Evolutionary conservation across 352 stramenopile species (phyloP), one percentile per base, ranked within the genome.

Genomic region (Pythium apleroticum): DNA sequence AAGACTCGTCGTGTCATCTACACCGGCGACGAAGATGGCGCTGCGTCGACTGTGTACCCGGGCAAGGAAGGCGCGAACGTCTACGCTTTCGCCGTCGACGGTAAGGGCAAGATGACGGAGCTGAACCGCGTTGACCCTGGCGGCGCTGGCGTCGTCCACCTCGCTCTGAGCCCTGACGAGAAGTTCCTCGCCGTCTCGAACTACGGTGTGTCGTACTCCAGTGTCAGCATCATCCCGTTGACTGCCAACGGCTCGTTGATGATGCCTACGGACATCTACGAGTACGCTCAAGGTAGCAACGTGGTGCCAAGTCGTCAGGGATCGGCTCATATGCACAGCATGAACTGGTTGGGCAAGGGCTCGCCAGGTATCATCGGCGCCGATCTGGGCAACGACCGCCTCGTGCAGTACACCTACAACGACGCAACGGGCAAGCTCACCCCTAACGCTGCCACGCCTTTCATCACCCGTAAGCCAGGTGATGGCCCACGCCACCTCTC

Each of bases 401-500:
- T 92, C 31, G 59, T 72, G 52, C 77, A 89, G 49, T 89, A 73
- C 63, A 72, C 65, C 4, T 56, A 90, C 22, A 50, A 88, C 37
- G 46, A 48, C 10, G 60, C 57, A 10, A 75, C 70, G 19, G 74
- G 79, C 58, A 82, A 66, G 55, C 58, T 86, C 4, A 57, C 72
- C 59, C 14, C 41, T 3, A 71, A 69, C 62, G 15, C 46, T 4
- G 19, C 37, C 52, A 28, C 27, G 30, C 43, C 49, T 27, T 69
- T 71, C 43, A 50, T 73, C 33, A 17, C 25, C n/a, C 57, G 61
- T 10, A 62, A 61, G 22, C 8, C 49, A 19, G 81, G 80, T 43
- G 80, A 79, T 4, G 84, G 84, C 30, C 84, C 84, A 3, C 77
- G 84, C 22, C 84, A 92, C 65, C 80, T 90, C 73, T 73, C 53